Evolutionary conservation across 768 basidiomycete species (phyloP).

Genomic region (Russula griseocarnosa): DNA sequence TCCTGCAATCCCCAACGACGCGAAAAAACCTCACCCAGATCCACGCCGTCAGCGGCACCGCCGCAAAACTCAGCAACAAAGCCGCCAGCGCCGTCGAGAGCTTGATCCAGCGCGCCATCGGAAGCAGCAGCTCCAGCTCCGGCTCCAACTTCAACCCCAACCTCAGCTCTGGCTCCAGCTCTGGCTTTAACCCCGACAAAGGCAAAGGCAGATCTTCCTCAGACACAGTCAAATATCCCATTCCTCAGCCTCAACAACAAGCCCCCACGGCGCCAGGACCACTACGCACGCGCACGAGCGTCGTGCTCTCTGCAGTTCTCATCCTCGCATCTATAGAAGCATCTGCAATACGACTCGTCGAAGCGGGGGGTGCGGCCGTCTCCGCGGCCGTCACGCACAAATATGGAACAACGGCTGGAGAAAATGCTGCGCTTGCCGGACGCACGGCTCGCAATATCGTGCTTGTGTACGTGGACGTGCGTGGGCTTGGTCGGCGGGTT

Average conservation of each 20-base stretch:
- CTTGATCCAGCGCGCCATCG: constrained; percentile 12
- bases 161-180: neutral
- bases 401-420: constrained; percentile 22
- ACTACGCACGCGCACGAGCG: constrained; percentile 7
- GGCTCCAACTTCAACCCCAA: neutral
- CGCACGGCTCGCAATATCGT: constrained; percentile 25
- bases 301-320: constrained; percentile 24
- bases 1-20: constrained; percentile 28
- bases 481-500: constrained; percentile 19
- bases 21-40: constrained; percentile 20
- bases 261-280: neutral
- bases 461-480: constrained; percentile 27
- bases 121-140: neutral
- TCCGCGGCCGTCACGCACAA: constrained; percentile 26
- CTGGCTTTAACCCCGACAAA: neutral
- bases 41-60: constrained; percentile 24
- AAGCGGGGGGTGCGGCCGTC: constrained; percentile 23
- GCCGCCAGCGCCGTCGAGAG: constrained; percentile 17
- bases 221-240: neutral
- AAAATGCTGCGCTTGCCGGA: constrained; percentile 21
- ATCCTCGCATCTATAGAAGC: constrained; percentile 20
- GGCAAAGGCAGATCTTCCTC: constrained; percentile 14
- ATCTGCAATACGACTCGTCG: constrained; percentile 18
- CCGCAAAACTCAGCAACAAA: constrained; percentile 26
- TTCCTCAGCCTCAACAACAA: neutral